Conservation (phyloP, 2,329 filamentous ascomycete species). For the Paecilomyces sp. region DNA sequence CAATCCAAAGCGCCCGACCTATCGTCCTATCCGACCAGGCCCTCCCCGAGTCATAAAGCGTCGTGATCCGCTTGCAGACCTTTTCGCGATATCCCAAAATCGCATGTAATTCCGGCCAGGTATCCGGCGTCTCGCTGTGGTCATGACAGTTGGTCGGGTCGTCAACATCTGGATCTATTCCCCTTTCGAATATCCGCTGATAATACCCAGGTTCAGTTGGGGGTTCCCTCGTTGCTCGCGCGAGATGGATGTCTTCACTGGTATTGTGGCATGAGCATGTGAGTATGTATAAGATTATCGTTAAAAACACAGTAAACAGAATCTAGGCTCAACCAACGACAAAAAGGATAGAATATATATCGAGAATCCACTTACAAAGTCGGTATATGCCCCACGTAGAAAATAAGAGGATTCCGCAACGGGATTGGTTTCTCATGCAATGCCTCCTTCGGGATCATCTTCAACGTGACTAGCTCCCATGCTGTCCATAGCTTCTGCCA, state of each 20-base stretch:
- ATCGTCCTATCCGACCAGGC: background rate
- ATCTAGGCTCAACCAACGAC: background rate
- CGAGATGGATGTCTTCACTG: background rate
- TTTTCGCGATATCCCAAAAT: background rate
- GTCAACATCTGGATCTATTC: background rate
- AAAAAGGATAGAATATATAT: too few species aligned
- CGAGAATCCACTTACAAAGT: background rate
- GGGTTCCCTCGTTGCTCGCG: background rate
- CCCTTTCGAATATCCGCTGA: background rate
- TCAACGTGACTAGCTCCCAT: background rate
- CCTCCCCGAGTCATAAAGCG: background rate
- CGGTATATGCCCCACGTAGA: background rate
- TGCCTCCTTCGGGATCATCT: background rate
- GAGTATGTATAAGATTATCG: background rate
- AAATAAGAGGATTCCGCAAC: background rate
- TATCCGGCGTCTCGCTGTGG: background rate
- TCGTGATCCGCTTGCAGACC: background rate
- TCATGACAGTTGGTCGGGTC: background rate
- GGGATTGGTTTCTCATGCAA: background rate
- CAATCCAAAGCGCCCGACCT: background rate
- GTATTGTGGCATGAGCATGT: background rate
- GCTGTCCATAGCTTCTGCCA: background rate
- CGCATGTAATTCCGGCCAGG: background rate
- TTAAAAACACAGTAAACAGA: background rate
- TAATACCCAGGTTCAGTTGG: background rate